Base-by-base conservation (phyloP, 768 basidiomycete genomes). In the Chalciporus piperatus region DNA sequence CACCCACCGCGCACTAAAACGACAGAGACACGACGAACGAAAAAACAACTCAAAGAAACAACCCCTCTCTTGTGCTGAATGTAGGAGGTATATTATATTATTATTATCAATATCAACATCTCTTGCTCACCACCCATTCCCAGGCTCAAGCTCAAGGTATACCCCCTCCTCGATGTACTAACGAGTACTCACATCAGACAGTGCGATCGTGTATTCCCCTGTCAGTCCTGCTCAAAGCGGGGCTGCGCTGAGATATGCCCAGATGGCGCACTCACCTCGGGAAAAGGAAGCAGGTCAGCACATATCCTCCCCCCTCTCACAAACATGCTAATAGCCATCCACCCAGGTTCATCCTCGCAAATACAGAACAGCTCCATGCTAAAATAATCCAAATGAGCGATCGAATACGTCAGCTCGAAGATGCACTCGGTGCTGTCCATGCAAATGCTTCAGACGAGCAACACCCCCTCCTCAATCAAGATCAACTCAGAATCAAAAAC, bases 171-270 rank as follows among this genome's bases (percentile, higher is more conserved):
- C 13, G 37, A 32, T 11, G 12, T 32, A 2, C 33, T 5, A n/a
- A n/a, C n/a, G n/a, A n/a, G n/a, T n/a, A n/a, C 44, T 54, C 30
- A 57, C 54, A 12, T 47, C 28, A 37, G 13, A 4, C 7, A 82
- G 82, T 84, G 83, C 60, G 83, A 84, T 70, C 81, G 83, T 48
- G 73, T 80, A 5, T 83, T 84, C 59, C 83, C 83, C 22, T 84
- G 83, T 59, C 79, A 83, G 72, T 83, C 82, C 45, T 84, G 83
- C 59, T 79, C 80, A 23, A 84, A 84, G 66, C 72, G 83, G 55
- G 83, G 85, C 2, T 84, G 83, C 56, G 80, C 79, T 4, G 81
- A 78, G 51, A 75, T 83, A 48, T 83, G 81, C 60, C 81, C 81
- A 42, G 81, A 82, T 57, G 81, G 82, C 57, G 75, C 81, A 55